phyloP scores from a whole-genome alignment of 2,329 filamentous ascomycete genomes.

The Xylaria hypoxylon region DNA sequence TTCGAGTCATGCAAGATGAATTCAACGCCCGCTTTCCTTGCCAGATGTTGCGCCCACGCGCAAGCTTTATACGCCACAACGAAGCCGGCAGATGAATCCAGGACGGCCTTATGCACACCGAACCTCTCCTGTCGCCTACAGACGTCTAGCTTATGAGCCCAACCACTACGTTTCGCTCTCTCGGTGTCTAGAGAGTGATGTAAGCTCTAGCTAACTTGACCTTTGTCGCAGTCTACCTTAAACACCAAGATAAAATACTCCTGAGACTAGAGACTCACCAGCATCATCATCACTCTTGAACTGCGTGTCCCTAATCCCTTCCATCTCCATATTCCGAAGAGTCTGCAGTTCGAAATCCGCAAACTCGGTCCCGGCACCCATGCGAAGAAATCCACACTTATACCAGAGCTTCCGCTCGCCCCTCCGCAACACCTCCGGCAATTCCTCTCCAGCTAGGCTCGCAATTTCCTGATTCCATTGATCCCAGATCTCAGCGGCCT shows the following conservation, averaged over 20 bases:
- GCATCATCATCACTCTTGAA: slow-evolving; percentile 44
- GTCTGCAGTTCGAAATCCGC: slow-evolving; percentile 42
- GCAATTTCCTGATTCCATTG: slow-evolving; percentile 58
- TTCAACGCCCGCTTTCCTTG: slow-evolving; percentile 54
- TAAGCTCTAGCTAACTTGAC: neutral
- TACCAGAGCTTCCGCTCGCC: slow-evolving; percentile 44
- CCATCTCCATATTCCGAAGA: slow-evolving; percentile 44
- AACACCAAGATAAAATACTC: neutral
- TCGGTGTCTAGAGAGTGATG: slow-evolving; percentile 35
- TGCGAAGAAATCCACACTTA: slow-evolving; percentile 45
- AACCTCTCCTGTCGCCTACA: slow-evolving; percentile 50
- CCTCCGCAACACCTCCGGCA: slow-evolving; percentile 38
- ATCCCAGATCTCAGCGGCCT: slow-evolving; percentile 57
- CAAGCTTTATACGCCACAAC: slow-evolving; percentile 51
- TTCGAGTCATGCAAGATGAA: slow-evolving; percentile 53
- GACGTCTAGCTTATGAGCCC: slow-evolving; percentile 48
- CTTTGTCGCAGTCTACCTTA: neutral
- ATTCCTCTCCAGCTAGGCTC: slow-evolving; percentile 32
- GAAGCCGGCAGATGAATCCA: slow-evolving; percentile 61
- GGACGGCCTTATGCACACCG: slow-evolving; percentile 52
- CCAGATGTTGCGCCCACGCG: slow-evolving; percentile 53
- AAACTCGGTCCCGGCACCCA: slow-evolving; percentile 42
- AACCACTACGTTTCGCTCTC: slow-evolving; percentile 40
- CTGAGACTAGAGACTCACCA: slow-evolving; percentile 36
- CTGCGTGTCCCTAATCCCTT: slow-evolving; percentile 45